Base-by-base conservation (phyloP, 202 grass and related monocot species). In the Cymbopogon flexuosus region DNA sequence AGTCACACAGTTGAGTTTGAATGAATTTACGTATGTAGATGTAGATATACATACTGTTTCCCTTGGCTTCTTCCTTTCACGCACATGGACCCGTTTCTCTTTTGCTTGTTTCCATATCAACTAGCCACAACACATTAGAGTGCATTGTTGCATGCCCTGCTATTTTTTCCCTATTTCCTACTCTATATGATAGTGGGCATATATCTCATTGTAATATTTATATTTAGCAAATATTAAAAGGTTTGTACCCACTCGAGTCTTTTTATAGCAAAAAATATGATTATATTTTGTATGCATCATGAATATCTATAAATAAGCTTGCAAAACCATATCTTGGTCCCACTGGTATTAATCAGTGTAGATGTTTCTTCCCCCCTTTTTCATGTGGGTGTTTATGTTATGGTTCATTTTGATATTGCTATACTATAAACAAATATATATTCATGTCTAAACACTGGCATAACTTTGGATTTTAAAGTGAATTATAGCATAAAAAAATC, bases 371-470 rank as follows among this genome's bases (percentile, higher is more conserved):
- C 2, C 31, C 23, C 37, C 5, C 58, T 1, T 11, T 77, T 62
- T 42, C 15, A 10, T 62, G 15, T 45, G 9, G 15, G 15, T 34
- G 29, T 54, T 72, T n/a, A 46, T 72, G 70, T 36, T 22, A 7
- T 73, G 70, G 70, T 73, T 72, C 45, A 10, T 72, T 34, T 30
- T 72, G 16, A 73, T 22, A 13, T 35, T 66, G 13, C 8, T 79
- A 33, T 33, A 33, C 27, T 27, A 36, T 21, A 64, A 78, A 36
- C 19, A 49, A 6, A 66, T 54, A 35, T 11, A 58, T 43, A 79
- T 60, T 14, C 47, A 71, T 59, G 29, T 65, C 15, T 51, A 51
- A 18, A 13, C 46, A 51, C 46, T 16, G 15, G 23, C 66, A 49
- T 30, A 43, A 6, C 59, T 79, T 83, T 34, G 11, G 21, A 79